Evolutionary conservation across 2,329 filamentous ascomycete genomes (phyloP).

Genomic region (Stachybotrys chartarum): DNA sequence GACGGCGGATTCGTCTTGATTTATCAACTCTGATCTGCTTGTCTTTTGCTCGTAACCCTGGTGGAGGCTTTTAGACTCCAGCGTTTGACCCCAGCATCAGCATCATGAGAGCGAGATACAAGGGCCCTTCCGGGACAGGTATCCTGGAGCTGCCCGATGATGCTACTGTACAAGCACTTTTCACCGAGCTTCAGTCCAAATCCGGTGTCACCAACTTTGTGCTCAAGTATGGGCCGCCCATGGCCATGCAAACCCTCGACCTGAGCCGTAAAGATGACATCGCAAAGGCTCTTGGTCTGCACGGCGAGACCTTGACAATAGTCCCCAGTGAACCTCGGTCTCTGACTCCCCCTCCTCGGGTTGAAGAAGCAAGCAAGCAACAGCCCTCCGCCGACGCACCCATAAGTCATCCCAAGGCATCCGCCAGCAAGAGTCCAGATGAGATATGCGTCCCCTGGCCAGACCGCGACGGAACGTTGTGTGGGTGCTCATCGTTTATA

Average conservation of each 20-base stretch:
- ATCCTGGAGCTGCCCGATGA: constrained; percentile 62
- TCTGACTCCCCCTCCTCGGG: constrained; percentile 2
- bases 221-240: constrained; percentile 78
- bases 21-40: no score
- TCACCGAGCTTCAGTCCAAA: constrained; percentile 52
- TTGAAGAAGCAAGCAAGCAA: background rate
- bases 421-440: constrained; percentile 13
- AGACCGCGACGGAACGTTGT: constrained; percentile 41
- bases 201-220: constrained; percentile 62
- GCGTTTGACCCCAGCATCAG: no score
- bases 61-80: background rate
- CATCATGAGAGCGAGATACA: constrained; percentile 66
- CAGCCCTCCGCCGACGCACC: background rate
- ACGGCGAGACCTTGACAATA: constrained; percentile 44
- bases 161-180: constrained; percentile 57
- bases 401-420: constrained; percentile 1
- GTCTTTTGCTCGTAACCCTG: background rate
- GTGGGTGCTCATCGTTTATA: constrained; percentile 21
- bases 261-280: constrained; percentile 43
- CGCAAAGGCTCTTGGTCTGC: constrained; percentile 40
- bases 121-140: constrained; percentile 66
- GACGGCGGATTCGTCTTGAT: background rate
- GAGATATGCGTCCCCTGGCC: constrained; percentile 39
- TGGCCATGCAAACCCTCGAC: constrained; percentile 56
- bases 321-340: constrained; percentile 29